Conservation (phyloP, 1,284 basidiomycete species). For the Anthracocystis panici-leucophaei region DNA sequence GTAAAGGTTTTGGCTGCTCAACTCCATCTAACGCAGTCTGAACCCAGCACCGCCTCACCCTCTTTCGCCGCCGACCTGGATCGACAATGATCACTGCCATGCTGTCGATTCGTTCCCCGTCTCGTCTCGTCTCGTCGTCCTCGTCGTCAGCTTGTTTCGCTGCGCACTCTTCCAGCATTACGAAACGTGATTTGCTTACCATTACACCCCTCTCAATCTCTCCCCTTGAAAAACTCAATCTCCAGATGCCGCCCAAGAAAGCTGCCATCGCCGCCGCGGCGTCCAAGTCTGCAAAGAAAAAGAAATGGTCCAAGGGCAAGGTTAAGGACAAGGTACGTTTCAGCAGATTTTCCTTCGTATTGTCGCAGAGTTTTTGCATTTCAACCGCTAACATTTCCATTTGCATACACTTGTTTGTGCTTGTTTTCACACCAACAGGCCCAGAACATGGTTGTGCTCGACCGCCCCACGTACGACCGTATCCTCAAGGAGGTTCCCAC, state of each 20-base stretch:
- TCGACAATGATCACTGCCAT: no score
- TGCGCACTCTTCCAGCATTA: neutral
- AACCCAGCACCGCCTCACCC: no score
- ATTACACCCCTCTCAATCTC: neutral
- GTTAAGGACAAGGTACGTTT: slow-evolving; percentile 90
- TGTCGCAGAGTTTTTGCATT: neutral
- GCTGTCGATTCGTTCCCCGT: no score
- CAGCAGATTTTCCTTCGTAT: neutral
- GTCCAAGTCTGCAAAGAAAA: slow-evolving; percentile 81
- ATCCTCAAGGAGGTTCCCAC: slow-evolving; percentile 99
- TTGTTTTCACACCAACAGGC: slow-evolving; percentile 53
- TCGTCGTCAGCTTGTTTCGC: neutral
- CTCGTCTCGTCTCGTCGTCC: neutral
- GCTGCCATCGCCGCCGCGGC: slow-evolving; percentile 69
- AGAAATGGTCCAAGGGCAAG: slow-evolving; percentile 99
- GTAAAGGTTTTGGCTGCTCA: no score
- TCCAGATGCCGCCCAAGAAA: slow-evolving; percentile 69
- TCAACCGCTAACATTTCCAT: neutral
- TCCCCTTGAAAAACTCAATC: no score
- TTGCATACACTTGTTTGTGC: neutral
- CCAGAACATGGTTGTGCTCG: slow-evolving; percentile 85
- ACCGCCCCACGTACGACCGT: slow-evolving; percentile 82
- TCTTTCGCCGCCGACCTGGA: no score
- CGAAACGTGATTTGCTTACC: slow-evolving; percentile 6
- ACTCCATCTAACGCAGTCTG: no score